These are phyloP conservation scores for Tuber borchii DNA, from an alignment of 495 filamentous ascomycete species.

Conservation along the genomic window DNA sequence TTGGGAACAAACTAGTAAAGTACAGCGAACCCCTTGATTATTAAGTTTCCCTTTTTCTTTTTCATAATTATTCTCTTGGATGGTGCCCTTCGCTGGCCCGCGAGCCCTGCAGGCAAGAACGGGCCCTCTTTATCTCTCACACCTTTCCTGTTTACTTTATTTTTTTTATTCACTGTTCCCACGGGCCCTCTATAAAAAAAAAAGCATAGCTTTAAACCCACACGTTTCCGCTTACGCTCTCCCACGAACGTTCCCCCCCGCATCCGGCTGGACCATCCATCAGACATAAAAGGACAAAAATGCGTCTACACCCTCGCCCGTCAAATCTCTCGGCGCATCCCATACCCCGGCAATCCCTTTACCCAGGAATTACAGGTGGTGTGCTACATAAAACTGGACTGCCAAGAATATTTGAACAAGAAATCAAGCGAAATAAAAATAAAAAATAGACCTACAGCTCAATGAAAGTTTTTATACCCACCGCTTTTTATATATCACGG, in stretches of 20 bases:
- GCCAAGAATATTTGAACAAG: slow-evolving; percentile 1
- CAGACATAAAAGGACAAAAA: slow-evolving; percentile 30
- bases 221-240: slow-evolving; percentile 3
- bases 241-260: slow-evolving; percentile 25
- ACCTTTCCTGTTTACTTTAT: neutral
- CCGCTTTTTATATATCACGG: slow-evolving; percentile 22
- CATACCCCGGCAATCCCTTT: slow-evolving; percentile 23
- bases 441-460: neutral
- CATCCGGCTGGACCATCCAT: slow-evolving; percentile 37
- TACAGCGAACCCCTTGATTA: neutral
- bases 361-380: slow-evolving; percentile 5
- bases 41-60: neutral
- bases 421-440: neutral
- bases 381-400: neutral
- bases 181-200: slow-evolving; percentile 19
- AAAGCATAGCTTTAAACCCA: neutral
- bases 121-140: neutral
- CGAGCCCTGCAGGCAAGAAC: neutral
- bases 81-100: neutral
- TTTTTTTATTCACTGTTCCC: neutral
- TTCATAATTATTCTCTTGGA: neutral
- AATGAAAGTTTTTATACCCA: slow-evolving; percentile 21
- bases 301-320: slow-evolving; percentile 35
- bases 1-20: neutral
- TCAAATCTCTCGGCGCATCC: slow-evolving; percentile 36